Evolutionary conservation across 352 stramenopile genomes (phyloP), one percentile per base, ranked within the genome.

Genomic region (Pythium apleroticum): DNA sequence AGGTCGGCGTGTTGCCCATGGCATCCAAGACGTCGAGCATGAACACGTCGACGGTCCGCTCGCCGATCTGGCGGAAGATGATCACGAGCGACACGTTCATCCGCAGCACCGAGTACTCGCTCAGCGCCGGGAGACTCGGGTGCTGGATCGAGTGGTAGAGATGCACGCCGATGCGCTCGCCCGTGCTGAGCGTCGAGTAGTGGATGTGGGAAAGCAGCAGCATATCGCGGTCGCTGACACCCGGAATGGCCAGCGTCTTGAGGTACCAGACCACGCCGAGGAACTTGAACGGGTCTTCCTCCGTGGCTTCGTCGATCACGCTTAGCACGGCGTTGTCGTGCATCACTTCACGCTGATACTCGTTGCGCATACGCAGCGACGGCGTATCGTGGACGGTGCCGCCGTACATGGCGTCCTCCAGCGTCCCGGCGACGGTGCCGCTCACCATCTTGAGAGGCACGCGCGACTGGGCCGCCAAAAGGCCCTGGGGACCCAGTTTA

Each of bases 371-470:
- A 1, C 65, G 68, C 20, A 86, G 57, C n/a, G 72, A 76, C 12
- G 60, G 25, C 49, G 78, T 79, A 60, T 87, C 77, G 57, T 81
- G 70, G 24, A 75, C 65, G 30, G 80, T 74, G 43, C 69, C 67
- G 28, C 78, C 78, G 56, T 84, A 85, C 66, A 89, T 74, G 45
- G 75, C 73, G 54, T 89, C 80, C 30, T 88, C 78, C n/a, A 89
- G 49, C n/a, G 74, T 72, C 31, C 80, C 78, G 17, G 74, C 64
- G 11, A 86, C 53, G 10, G 70, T 73, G 5, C 75, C 76, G 14
- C 49, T 73, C 14, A 60, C 71, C 52, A 83, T 50, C 30, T 83
- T 70, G 5, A 78, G 54, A 0, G 71, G 76, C 31, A 74, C 59
- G 15, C 71, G 68, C 24, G 64, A 74, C 33, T 63, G 69, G 1